These are phyloP conservation scores for Phytophthora ramorum DNA, from an alignment of 352 stramenopile genomes.

Conservation along the genomic window DNA sequence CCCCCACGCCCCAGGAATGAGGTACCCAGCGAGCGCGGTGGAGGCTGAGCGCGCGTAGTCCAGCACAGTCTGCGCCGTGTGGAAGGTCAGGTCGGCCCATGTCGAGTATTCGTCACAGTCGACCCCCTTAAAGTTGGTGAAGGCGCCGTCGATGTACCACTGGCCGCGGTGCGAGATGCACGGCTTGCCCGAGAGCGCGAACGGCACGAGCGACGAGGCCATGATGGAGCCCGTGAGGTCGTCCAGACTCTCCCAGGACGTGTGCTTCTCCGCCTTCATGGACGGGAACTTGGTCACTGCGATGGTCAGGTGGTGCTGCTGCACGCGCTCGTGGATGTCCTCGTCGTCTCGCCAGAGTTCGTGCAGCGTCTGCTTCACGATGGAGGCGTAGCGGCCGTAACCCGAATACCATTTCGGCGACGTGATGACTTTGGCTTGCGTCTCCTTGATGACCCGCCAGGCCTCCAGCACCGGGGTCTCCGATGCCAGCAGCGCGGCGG, in stretches of 20 bases:
- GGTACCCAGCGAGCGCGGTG: slow-evolving; percentile 43
- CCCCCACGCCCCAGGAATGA: slow-evolving; percentile 48
- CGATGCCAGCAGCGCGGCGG: slow-evolving; percentile 48
- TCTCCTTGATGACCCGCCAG: slow-evolving; percentile 63
- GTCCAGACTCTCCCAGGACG: slow-evolving; percentile 58
- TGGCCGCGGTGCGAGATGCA: slow-evolving; percentile 67
- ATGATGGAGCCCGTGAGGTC: slow-evolving; percentile 75
- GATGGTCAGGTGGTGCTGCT: slow-evolving; percentile 52
- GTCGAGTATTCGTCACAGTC: slow-evolving; percentile 70
- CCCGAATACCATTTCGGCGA: slow-evolving; percentile 68
- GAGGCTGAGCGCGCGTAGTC: slow-evolving; percentile 48
- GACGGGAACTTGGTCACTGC: slow-evolving; percentile 72
- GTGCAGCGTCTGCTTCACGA: slow-evolving; percentile 58
- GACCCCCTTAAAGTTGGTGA: slow-evolving; percentile 80
- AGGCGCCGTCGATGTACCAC: slow-evolving; percentile 75
- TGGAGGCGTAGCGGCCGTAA: slow-evolving; percentile 65
- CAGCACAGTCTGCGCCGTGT: slow-evolving; percentile 54
- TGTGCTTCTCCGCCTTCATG: slow-evolving; percentile 60
- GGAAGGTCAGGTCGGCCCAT: slow-evolving; percentile 59
- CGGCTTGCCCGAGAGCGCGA: slow-evolving; percentile 66
- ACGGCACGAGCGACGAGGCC: slow-evolving; percentile 70
- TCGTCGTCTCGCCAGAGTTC: slow-evolving; percentile 63
- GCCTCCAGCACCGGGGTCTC: slow-evolving; percentile 56
- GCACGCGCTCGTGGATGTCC: slow-evolving; percentile 55
- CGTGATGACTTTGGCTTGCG: slow-evolving; percentile 48